Evolutionary conservation across 495 filamentous ascomycete genomes (phyloP).

Genomic region (Penicillium coffeae): DNA sequence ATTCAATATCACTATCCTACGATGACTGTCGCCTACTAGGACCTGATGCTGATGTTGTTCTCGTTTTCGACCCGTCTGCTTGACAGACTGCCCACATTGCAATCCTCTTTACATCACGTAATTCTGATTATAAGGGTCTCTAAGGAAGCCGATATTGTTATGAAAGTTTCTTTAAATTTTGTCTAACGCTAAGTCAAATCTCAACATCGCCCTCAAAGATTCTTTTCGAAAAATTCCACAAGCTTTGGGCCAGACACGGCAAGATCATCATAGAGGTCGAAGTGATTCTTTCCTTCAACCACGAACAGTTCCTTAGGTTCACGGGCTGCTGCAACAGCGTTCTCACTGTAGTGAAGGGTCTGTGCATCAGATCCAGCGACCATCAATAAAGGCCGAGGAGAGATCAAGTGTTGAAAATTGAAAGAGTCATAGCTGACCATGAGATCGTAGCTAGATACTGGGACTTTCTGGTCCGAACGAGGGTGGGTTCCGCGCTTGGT

Average conservation of each 20-base stretch:
- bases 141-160: too few species aligned
- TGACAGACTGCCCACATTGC: too few species aligned
- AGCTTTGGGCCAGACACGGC: conserved; percentile 23
- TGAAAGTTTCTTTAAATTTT: too few species aligned
- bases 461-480: background rate
- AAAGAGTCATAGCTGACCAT: conserved; percentile 32
- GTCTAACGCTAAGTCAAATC: too few species aligned
- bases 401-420: conserved; percentile 22
- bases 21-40: too few species aligned
- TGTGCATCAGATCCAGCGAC: conserved; percentile 31
- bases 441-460: conserved; percentile 20
- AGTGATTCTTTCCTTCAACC: conserved; percentile 30
- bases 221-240: conserved; percentile 29
- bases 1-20: too few species aligned
- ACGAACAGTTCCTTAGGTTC: conserved; percentile 39
- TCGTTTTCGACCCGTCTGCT: too few species aligned
- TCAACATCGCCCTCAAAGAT: conserved; percentile 5
- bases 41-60: too few species aligned
- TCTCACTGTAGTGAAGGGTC: conserved; percentile 28
- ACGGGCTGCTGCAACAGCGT: conserved; percentile 22
- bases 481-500: background rate
- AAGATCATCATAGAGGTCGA: conserved; percentile 35
- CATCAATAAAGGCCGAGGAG: conserved; percentile 36
- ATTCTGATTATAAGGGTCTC: too few species aligned
- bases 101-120: too few species aligned